These are phyloP conservation scores for Exophiala xenobiotica DNA, from an alignment of 2,329 filamentous ascomycete species.

Conservation along the genomic window DNA sequence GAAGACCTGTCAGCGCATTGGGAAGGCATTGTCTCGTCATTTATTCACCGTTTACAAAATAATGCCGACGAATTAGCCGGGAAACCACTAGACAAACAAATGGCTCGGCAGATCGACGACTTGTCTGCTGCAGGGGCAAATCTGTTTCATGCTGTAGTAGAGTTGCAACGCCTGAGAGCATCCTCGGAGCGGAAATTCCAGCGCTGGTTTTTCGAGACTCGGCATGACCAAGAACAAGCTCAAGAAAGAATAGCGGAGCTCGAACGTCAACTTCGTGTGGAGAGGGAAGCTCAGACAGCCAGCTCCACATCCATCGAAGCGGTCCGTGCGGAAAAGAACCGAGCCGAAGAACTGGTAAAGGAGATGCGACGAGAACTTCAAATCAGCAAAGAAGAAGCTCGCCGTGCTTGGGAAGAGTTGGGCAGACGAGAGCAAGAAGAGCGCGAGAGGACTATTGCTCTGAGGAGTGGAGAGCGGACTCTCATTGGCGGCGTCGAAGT, in stretches of 20 bases:
- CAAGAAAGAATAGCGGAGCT: constrained; percentile 80
- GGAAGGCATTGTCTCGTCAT: constrained; percentile 96
- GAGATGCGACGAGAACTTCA: constrained; percentile 91
- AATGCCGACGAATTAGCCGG: constrained; percentile 81
- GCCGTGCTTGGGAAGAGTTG: constrained; percentile 94
- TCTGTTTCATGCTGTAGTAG: constrained; percentile 94
- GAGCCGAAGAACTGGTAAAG: constrained; percentile 72
- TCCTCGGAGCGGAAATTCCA: constrained; percentile 98
- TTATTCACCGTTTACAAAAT: constrained; percentile 89
- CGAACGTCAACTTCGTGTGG: constrained; percentile 71
- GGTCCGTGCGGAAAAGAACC: constrained; percentile 66
- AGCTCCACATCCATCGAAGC: constrained; percentile 61
- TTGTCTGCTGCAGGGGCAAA: constrained; percentile 97
- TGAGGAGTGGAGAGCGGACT: constrained; percentile 84
- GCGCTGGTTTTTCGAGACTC: constrained; percentile 96
- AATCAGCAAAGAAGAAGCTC: constrained; percentile 94
- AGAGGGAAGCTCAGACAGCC: constrained; percentile 68
- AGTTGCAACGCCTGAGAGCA: constrained; percentile 86
- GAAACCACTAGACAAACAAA: constrained; percentile 80
- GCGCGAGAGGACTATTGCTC: constrained; percentile 77
- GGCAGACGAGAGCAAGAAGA: constrained; percentile 91
- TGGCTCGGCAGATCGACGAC: constrained; percentile 92
- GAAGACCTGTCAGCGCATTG: constrained; percentile 95
- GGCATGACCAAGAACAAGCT: constrained; percentile 79
- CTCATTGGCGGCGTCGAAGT: constrained; percentile 92